Evolutionary conservation across 345 rosid species (phyloP).

Genomic region (Chamaenerion angustifolium): DNA sequence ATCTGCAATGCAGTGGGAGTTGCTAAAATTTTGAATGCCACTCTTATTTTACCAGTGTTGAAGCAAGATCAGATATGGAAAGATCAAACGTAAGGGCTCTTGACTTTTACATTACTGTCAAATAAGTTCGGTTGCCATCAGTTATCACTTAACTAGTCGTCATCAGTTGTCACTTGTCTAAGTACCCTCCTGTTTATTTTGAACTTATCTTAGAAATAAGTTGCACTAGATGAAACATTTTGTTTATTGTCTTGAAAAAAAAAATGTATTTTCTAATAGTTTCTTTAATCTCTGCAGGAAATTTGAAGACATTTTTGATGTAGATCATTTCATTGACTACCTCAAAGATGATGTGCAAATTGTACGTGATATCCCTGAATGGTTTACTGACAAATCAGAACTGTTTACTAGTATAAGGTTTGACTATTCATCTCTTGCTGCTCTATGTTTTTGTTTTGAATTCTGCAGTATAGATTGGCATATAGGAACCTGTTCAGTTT

Average conservation of each 20-base stretch:
- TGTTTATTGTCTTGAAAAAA: background rate
- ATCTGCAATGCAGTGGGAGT: slow-evolving; percentile 99
- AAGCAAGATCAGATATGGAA: slow-evolving; percentile 99
- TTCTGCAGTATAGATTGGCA: no score
- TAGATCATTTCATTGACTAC: slow-evolving; percentile 93
- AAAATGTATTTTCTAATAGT: background rate
- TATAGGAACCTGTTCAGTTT: no score
- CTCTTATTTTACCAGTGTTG: slow-evolving; percentile 89
- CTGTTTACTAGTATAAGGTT: slow-evolving; percentile 87
- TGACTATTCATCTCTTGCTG: background rate
- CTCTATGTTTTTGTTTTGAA: background rate
- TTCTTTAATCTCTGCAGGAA: slow-evolving; percentile 41
- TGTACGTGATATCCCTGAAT: slow-evolving; percentile 90
- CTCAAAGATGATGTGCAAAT: slow-evolving; percentile 78
- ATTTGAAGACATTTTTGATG: slow-evolving; percentile 94
- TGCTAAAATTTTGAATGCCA: slow-evolving; percentile 97
- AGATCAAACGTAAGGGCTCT: slow-evolving; percentile 73
- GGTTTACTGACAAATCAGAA: slow-evolving; percentile 96
- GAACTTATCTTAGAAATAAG: background rate
- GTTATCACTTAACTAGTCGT: background rate
- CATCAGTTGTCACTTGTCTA: background rate
- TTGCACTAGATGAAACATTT: background rate
- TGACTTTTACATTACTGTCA: slow-evolving; percentile 1
- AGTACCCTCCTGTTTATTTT: background rate
- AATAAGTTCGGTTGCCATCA: background rate